Evolutionary conservation across 352 stramenopile species (phyloP), one percentile per base, ranked within the genome.

Genomic region (Phytopythium litorale): DNA sequence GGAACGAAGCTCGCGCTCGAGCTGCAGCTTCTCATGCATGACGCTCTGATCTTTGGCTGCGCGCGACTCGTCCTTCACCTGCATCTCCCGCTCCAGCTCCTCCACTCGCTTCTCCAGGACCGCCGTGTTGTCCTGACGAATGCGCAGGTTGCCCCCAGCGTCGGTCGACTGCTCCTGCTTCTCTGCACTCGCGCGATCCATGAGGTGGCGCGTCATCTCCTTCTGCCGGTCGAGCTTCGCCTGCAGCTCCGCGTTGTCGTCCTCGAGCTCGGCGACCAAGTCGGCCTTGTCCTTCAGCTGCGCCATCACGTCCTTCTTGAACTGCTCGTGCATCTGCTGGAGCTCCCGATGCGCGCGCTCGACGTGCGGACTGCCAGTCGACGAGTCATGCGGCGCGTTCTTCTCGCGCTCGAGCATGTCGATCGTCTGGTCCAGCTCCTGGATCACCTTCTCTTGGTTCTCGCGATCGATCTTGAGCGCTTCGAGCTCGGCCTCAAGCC

Each of bases 201-300:
- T 79, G 19, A 89, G 58, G 60, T 87, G 68, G 9, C 72, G 67
- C 19, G 58, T 82, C 66, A 65, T 79, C 67, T 73, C 75, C 63
- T 78, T 83, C 56, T 75, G 70, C 66, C 70, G 78, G 51, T 80
- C 80, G 37, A 92, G 52, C 46, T 85, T 78, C n/a, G 70, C 73
- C 56, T 89, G 79, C 15, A 92, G 60, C 43, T 89, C 78, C 21
- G 66, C 62, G 15, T 84, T 64, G n/a, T 86, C 70, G n/a, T 86
- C 71, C 60, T 84, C 66, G 25, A 88, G 63, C 13, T 80, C 72
- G 4, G 30, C 42, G 32, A 79, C 51, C 46, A 65, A 55, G 3
- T 54, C 67, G 15, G 75, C 65, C 54, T 78, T 84, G 43, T 75
- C 68, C 25, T 71, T 62, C 35, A 79, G 49, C 56, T 72, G 65